A percentile compares a stretch with the other conserved stretches of the same genome.
Conservation (phyloP, 805 yeast genomes). For the Brettanomyces custersianus region DNA sequence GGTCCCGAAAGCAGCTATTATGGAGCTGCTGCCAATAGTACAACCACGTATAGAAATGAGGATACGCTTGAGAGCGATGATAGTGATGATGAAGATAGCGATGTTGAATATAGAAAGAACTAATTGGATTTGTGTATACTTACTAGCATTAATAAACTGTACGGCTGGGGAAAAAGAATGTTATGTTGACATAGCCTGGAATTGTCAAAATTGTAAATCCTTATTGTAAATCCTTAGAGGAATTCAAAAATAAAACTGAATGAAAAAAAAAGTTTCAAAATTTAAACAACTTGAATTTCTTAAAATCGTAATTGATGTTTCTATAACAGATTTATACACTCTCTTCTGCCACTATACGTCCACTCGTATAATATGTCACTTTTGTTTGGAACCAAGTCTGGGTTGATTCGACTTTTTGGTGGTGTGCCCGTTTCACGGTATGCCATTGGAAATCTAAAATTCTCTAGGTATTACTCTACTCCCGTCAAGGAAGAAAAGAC, state of each 20-base stretch:
- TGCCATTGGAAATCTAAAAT: background rate
- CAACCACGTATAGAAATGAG: background rate
- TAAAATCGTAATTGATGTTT: background rate
- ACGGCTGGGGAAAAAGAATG: no score
- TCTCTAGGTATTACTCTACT: background rate
- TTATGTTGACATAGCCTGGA: no score
- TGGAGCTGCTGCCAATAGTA: background rate
- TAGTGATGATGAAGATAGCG: slow-evolving; percentile 15
- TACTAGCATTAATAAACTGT: no score
- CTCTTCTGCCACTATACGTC: no score
- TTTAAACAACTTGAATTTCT: background rate
- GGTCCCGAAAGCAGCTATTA: background rate
- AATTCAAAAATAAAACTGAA: background rate
- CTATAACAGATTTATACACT: no score
- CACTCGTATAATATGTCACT: no score
- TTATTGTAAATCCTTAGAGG: no score
- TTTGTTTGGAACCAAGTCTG: no score
- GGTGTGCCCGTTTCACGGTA: background rate
- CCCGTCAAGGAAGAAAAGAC: background rate
- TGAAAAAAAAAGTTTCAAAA: background rate
- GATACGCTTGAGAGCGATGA: slow-evolving; percentile 7
- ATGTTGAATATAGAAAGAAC: slow-evolving; percentile 8
- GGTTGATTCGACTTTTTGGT: no score
- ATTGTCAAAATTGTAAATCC: no score
- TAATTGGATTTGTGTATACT: no score